Evolutionary conservation across 257 asterid genomes (phyloP), one percentile per base, ranked within the genome.

Genomic region (Prunella vulgaris): DNA sequence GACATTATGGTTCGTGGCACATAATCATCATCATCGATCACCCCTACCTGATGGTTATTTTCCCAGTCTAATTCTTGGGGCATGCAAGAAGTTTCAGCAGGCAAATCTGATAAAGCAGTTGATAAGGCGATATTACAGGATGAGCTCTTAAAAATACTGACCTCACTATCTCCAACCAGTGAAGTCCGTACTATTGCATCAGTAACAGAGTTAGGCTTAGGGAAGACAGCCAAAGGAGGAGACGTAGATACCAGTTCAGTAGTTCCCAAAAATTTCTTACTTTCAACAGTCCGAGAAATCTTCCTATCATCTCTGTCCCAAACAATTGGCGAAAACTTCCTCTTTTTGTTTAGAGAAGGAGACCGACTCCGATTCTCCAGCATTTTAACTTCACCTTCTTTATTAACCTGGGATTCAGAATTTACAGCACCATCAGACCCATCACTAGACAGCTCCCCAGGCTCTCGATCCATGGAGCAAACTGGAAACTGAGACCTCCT

Each of bases 381-480:
- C 73, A n/a, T 72, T 79, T 73, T 82, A 64, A 51, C 64, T 64
- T 73, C 86, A 40, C 61, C 46, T 52, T 72, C 88, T 59, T 70
- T 66, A 24, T 27, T 76, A 60, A 62, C 65, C 42, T 38, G 79
- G 33, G 68, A 65, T 62, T 80, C 93, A 4, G 79, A 75, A 44
- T 86, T 95, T 14, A 73, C 17, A 72, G 74, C 84, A 61, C 77
- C 95, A 78, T 87, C 95, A 79, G 96, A 92, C 12, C 92, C 92
- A 78, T 84, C 96, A 48, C 98, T 83, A 42, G 90, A 87, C 77
- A 92, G 75, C 80, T 92, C 98, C 69, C 98, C 98, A 35, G 96
- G 95, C 78, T 92, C 98, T 42, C 90, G 80, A 72, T 87, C 98
- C 48, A 60, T n/a, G 7, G 73, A 17, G 3, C 25, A 64, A 12